Evolutionary conservation across 2,329 filamentous ascomycete genomes (phyloP).

Genomic region (Pseudocercospora ulei): DNA sequence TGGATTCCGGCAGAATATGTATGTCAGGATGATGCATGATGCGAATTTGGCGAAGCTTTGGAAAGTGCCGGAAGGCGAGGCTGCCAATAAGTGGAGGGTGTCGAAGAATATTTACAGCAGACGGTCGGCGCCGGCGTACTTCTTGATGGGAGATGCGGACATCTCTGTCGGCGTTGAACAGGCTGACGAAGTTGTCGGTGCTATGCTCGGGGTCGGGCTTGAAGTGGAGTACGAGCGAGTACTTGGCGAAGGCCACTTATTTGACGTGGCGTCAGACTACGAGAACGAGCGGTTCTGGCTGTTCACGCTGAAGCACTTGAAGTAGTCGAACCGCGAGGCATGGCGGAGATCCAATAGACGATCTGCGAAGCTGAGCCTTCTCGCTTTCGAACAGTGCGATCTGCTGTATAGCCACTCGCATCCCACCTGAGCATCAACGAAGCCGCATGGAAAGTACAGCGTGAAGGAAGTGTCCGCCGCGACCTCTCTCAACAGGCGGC

Average conservation of each 20-base stretch:
- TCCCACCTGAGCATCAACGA: no score
- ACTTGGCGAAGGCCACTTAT: constrained; percentile 27
- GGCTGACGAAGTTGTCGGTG: constrained; percentile 30
- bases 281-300: constrained; percentile 27
- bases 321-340: not conserved
- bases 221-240: constrained; percentile 27
- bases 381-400: no score
- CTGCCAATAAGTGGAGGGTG: constrained; percentile 25
- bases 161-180: constrained; percentile 27
- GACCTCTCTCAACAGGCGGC: not conserved
- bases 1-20: constrained; percentile 22
- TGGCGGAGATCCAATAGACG: not conserved
- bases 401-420: no score
- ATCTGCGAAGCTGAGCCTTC: no score
- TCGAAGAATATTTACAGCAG: constrained; percentile 24
- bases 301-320: constrained; percentile 28
- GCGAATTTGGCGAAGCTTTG: constrained; percentile 27
- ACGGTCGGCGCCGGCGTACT: constrained; percentile 26
- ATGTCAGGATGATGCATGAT: constrained; percentile 28
- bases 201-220: constrained; percentile 25
- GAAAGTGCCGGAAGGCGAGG: constrained; percentile 18
- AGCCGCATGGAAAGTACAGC: not conserved
- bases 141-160: constrained; percentile 29
- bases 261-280: constrained; percentile 25
- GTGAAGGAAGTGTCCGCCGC: not conserved